Evolutionary conservation across 805 yeast genomes (phyloP).

Genomic region (Tetrapisispora nanseiensis): DNA sequence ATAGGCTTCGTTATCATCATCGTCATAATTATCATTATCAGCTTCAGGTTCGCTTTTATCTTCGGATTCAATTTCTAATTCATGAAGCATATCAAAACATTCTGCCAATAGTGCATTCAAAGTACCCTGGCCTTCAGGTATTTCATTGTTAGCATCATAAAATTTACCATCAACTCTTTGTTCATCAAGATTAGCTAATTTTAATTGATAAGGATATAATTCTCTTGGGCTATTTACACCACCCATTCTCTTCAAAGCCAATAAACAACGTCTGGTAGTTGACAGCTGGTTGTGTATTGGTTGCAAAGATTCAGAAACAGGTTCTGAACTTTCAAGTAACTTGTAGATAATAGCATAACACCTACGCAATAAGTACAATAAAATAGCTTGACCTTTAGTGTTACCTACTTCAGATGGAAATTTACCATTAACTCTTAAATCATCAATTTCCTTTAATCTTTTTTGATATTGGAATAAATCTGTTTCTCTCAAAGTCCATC

Average conservation of each 20-base stretch:
- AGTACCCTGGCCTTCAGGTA: slow-evolving; percentile 98
- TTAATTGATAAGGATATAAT: slow-evolving; percentile 91
- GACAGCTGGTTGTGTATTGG: slow-evolving; percentile 89
- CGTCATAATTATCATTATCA: neutral
- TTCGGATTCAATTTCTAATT: slow-evolving; percentile 75
- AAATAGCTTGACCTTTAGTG: slow-evolving; percentile 49
- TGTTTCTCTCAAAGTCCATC: slow-evolving; percentile 97
- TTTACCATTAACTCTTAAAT: slow-evolving; percentile 52
- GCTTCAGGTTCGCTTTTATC: slow-evolving; percentile 19
- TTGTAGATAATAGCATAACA: slow-evolving; percentile 87
- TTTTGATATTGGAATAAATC: slow-evolving; percentile 81
- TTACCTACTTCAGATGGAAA: slow-evolving; percentile 34
- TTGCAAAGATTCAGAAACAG: slow-evolving; percentile 87
- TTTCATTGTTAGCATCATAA: slow-evolving; percentile 63
- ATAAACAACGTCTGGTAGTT: slow-evolving; percentile 81
- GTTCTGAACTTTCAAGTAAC: slow-evolving; percentile 84
- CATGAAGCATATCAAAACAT: slow-evolving; percentile 89
- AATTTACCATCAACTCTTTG: slow-evolving; percentile 86
- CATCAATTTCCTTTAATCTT: slow-evolving; percentile 63
- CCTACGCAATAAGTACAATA: slow-evolving; percentile 73
- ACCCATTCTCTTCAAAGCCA: slow-evolving; percentile 87
- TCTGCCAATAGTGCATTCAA: slow-evolving; percentile 82
- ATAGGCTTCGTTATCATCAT: slow-evolving; percentile 2
- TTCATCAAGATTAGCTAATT: slow-evolving; percentile 82
- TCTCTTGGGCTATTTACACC: slow-evolving; percentile 84